These are phyloP conservation scores for Chalciporus chontae DNA, from an alignment of 768 basidiomycete genomes.

Conservation along the genomic window DNA sequence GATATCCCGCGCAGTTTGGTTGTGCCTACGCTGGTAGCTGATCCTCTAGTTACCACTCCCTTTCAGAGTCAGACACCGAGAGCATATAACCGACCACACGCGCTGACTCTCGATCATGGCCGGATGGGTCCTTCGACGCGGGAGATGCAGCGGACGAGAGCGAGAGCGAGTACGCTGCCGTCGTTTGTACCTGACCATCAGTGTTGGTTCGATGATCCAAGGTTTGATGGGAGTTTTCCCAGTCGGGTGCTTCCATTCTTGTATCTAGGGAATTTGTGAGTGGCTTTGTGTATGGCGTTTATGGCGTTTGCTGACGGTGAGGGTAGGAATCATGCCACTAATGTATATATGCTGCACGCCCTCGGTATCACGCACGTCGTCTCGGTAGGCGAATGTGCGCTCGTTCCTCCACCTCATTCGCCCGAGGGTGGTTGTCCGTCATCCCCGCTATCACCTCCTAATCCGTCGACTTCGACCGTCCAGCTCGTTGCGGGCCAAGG, in stretches of 20 bases:
- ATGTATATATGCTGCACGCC: constrained; percentile 94
- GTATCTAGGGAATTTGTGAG: constrained; percentile 92
- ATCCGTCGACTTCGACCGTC: constrained; percentile 18
- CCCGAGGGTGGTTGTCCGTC: background rate
- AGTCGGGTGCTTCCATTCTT: constrained; percentile 89
- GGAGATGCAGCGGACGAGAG: constrained; percentile 37
- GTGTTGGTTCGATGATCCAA: constrained; percentile 90
- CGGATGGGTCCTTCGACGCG: constrained; percentile 19
- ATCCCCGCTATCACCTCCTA: background rate
- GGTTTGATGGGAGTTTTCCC: constrained; percentile 96
- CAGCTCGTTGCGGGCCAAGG: constrained; percentile 45
- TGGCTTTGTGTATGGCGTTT: constrained; percentile 20
- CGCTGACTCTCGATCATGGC: constrained; percentile 19
- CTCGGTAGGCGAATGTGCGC: constrained; percentile 92
- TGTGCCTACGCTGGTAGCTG: constrained; percentile 5
- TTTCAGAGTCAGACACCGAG: constrained; percentile 3
- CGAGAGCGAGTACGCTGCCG: constrained; percentile 69
- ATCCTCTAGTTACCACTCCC: background rate
- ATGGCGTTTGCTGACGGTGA: background rate
- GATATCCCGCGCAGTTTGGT: constrained; percentile 20
- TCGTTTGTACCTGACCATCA: constrained; percentile 69
- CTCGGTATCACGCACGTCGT: constrained; percentile 97
- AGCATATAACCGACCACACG: constrained; percentile 23
- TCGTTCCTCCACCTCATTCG: constrained; percentile 69
- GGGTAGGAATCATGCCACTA: constrained; percentile 83